A percentile compares a stretch with the other conserved stretches of the same genome.
phyloP scores from a whole-genome alignment of 2,329 filamentous ascomycete species.

The Fusarium pseudonygamai region DNA sequence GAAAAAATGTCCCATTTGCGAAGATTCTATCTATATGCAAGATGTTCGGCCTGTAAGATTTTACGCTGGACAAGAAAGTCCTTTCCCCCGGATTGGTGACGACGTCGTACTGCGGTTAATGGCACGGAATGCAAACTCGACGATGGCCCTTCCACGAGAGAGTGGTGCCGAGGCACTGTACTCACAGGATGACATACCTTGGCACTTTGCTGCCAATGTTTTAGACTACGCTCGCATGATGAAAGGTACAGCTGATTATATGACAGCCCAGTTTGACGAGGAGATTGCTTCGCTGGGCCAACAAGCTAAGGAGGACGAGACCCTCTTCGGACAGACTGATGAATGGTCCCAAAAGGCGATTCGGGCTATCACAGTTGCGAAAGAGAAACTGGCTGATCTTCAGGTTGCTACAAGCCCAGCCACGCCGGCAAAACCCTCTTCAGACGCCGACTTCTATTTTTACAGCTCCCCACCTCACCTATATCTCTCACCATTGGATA shows the following conservation, averaged over 20 bases:
- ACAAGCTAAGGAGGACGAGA: slow-evolving; percentile 88
- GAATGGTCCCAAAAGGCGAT: slow-evolving; percentile 92
- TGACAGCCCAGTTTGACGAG: slow-evolving; percentile 79
- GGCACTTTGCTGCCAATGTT: slow-evolving; percentile 94
- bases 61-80: slow-evolving; percentile 87
- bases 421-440: slow-evolving; percentile 37
- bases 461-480: slow-evolving; percentile 89
- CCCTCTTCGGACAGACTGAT: slow-evolving; percentile 91
- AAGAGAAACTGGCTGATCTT: slow-evolving; percentile 72
- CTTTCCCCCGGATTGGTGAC: slow-evolving; percentile 81
- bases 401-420: slow-evolving; percentile 33
- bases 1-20: slow-evolving; percentile 97
- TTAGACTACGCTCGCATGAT: slow-evolving; percentile 95
- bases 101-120: slow-evolving; percentile 92
- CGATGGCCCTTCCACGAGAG: slow-evolving; percentile 87
- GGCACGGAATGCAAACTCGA: slow-evolving; percentile 81
- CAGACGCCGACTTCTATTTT: slow-evolving; percentile 76
- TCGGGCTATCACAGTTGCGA: slow-evolving; percentile 75
- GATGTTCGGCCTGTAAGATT: slow-evolving; percentile 91
- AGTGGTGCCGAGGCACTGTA: slow-evolving; percentile 74
- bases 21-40: slow-evolving; percentile 90
- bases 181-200: slow-evolving; percentile 82
- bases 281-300: slow-evolving; percentile 79
- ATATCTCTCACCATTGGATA: slow-evolving; percentile 90
- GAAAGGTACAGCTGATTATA: slow-evolving; percentile 91